A percentile compares a stretch with the other conserved stretches of the same genome.
Evolutionary conservation across 345 rosid species (phyloP).

Genomic region (Turritis glabra): DNA sequence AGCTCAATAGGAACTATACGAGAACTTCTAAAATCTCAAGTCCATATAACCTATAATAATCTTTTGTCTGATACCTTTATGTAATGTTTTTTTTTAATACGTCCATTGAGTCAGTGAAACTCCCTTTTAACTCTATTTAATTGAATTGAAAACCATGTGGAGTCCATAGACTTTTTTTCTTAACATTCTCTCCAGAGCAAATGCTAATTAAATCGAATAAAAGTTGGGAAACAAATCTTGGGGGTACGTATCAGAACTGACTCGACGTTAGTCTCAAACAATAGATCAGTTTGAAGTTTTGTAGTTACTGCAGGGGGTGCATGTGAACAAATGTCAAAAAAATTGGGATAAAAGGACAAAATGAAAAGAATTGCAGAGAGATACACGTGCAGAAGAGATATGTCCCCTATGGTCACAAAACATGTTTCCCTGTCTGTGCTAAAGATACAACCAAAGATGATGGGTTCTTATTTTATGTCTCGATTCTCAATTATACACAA

Average conservation of each 20-base stretch:
- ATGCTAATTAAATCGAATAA: background rate
- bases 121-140: background rate
- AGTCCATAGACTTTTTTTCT: background rate
- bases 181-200: slow-evolving; percentile 1
- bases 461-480: slow-evolving; percentile 34
- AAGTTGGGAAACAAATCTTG: background rate
- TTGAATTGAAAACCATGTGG: background rate
- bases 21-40: background rate
- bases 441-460: slow-evolving; percentile 37
- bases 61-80: background rate
- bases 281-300: slow-evolving; percentile 6
- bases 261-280: slow-evolving; percentile 1
- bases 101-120: background rate
- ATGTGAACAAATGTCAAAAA: slow-evolving; percentile 33
- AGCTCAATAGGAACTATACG: background rate
- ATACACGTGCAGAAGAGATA: slow-evolving; percentile 42
- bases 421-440: slow-evolving; percentile 39
- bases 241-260: background rate
- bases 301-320: slow-evolving; percentile 8
- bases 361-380: slow-evolving; percentile 23
- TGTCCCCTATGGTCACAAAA: slow-evolving; percentile 41
- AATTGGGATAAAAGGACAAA: background rate
- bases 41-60: background rate
- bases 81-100: background rate
- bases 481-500: slow-evolving; percentile 30